Evolutionary conservation across 768 basidiomycete genomes (phyloP).

Genomic region (Porpolomopsis calyptriformis): DNA sequence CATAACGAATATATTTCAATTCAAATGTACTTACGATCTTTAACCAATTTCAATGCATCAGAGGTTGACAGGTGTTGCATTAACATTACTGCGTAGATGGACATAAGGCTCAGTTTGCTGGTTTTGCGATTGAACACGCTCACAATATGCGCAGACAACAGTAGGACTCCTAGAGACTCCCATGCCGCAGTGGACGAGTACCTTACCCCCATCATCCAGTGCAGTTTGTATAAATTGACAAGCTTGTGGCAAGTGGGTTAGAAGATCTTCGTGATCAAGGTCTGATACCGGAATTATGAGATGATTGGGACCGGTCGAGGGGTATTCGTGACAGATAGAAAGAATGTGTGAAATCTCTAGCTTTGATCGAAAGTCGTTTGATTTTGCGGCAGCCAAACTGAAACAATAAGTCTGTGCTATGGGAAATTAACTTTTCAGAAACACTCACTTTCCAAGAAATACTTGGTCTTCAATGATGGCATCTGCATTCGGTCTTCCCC

Average conservation of each 20-base stretch:
- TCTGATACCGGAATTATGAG: conserved; percentile 33
- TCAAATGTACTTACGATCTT: conserved; percentile 28
- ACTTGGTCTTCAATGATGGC: conserved; percentile 30
- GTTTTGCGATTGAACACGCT: conserved; percentile 15
- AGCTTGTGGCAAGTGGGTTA: conserved; percentile 51
- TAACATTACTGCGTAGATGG: conserved; percentile 35
- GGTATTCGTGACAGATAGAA: conserved; percentile 48
- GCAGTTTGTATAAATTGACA: conserved; percentile 56
- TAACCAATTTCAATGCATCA: conserved; percentile 39
- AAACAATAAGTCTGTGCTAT: neutral
- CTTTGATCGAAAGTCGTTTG: conserved; percentile 18
- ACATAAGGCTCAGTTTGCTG: neutral
- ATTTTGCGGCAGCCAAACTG: conserved; percentile 30
- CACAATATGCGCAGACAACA: conserved; percentile 45
- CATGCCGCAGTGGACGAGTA: conserved; percentile 67
- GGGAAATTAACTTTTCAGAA: neutral
- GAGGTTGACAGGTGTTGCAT: conserved; percentile 30
- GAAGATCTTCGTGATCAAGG: conserved; percentile 40
- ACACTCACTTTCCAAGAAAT: conserved; percentile 34
- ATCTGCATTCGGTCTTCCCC: too few relatives aligned
- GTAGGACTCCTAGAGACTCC: conserved; percentile 63
- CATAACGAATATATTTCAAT: conserved; percentile 7
- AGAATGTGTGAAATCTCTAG: conserved; percentile 42
- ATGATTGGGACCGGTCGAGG: conserved; percentile 33
- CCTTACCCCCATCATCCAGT: conserved; percentile 38